Evolutionary conservation across 2,329 filamentous ascomycete genomes (phyloP).

Genomic region (Ceratocystis cubensis): DNA sequence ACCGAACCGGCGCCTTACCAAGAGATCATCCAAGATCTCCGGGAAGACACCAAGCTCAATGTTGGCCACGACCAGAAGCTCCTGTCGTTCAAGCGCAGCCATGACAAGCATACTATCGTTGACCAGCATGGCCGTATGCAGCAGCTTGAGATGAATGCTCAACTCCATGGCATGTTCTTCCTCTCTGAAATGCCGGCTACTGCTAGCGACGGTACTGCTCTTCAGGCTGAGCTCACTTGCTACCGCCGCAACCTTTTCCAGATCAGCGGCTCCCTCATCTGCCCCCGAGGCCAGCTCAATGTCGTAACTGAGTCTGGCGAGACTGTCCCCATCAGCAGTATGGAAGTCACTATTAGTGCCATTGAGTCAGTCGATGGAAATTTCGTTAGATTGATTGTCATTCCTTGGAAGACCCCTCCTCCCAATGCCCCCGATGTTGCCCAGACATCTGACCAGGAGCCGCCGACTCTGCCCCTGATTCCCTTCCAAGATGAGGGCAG

Average conservation of each 20-base stretch:
- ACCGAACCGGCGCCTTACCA: constrained; percentile 42
- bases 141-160: constrained; percentile 52
- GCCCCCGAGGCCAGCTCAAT: constrained; percentile 64
- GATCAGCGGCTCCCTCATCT: constrained; percentile 77
- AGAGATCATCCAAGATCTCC: constrained; percentile 48
- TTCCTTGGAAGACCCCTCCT: constrained; percentile 93
- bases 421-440: constrained; percentile 58
- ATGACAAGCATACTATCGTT: constrained; percentile 48
- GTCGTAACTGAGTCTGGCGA: constrained; percentile 76
- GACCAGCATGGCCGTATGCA: constrained; percentile 48
- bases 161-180: constrained; percentile 83
- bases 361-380: constrained; percentile 93
- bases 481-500: constrained; percentile 49
- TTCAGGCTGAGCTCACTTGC: constrained; percentile 79
- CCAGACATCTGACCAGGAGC: constrained; percentile 66
- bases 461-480: constrained; percentile 64
- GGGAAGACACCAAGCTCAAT: constrained; percentile 46
- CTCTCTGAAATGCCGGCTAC: constrained; percentile 65
- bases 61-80: constrained; percentile 51
- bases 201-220: constrained; percentile 41
- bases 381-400: constrained; percentile 83
- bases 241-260: constrained; percentile 94
- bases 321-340: constrained; percentile 65
- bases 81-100: constrained; percentile 43
- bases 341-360: constrained; percentile 80